These are phyloP conservation scores for Cercospora sp. DNA, from an alignment of 2,329 filamentous ascomycete genomes.

Conservation along the genomic window DNA sequence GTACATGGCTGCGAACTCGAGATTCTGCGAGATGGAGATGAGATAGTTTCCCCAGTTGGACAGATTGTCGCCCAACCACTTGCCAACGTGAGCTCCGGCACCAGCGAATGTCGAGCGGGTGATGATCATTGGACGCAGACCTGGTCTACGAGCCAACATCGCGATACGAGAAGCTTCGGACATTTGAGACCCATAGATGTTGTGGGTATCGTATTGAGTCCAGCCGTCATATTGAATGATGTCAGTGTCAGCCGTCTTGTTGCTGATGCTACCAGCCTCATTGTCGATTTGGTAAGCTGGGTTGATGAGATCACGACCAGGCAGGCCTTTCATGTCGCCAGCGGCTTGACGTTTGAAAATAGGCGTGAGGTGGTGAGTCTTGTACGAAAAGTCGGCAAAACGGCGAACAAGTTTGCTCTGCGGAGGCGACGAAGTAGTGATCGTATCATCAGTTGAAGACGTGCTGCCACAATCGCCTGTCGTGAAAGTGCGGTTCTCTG, in stretches of 20 bases:
- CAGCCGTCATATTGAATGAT: slow-evolving; percentile 67
- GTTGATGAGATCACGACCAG: slow-evolving; percentile 63
- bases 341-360: slow-evolving; percentile 27
- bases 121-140: slow-evolving; percentile 67
- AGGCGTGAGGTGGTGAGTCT: slow-evolving; percentile 18
- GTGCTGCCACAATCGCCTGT: slow-evolving; percentile 37
- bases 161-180: slow-evolving; percentile 63
- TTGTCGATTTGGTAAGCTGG: slow-evolving; percentile 68
- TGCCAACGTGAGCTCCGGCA: slow-evolving; percentile 60
- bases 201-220: slow-evolving; percentile 73
- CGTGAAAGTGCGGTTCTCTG: slow-evolving; percentile 36
- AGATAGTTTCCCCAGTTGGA: slow-evolving; percentile 50
- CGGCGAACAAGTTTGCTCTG: slow-evolving; percentile 31
- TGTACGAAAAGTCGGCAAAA: slow-evolving; percentile 16
- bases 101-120: slow-evolving; percentile 76
- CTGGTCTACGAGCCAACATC: slow-evolving; percentile 66
- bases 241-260: slow-evolving; percentile 63
- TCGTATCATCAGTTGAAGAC: slow-evolving; percentile 30
- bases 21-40: slow-evolving; percentile 45
- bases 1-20: slow-evolving; percentile 51
- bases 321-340: slow-evolving; percentile 53
- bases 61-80: slow-evolving; percentile 62
- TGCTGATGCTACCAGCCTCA: slow-evolving; percentile 51
- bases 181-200: slow-evolving; percentile 77
- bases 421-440: slow-evolving; percentile 37